These are phyloP conservation scores for Acanthamoeba culbertsoni DNA, from an alignment of 208 protist species.

Conservation along the genomic window DNA sequence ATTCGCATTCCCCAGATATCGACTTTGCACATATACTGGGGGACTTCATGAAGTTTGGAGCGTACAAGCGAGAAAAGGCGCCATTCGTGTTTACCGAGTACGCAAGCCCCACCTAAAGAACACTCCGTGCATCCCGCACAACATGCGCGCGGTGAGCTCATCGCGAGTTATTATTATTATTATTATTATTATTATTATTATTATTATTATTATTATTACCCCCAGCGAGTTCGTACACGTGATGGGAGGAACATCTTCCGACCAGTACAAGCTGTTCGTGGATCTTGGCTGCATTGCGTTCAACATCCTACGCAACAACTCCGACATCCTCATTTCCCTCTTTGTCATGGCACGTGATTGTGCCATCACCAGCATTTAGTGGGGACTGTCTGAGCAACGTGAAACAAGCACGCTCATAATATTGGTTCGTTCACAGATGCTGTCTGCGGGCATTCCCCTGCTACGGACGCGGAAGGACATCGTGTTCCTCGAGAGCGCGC, in stretches of 20 bases:
- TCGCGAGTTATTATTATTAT: too few species aligned
- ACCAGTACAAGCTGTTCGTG: constrained; percentile 63
- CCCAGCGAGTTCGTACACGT: constrained; percentile 52
- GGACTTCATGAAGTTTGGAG: constrained; percentile 77
- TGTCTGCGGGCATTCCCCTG: constrained; percentile 81
- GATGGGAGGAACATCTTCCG: neutral
- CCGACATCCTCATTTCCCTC: constrained; percentile 83
- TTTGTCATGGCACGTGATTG: constrained; percentile 72
- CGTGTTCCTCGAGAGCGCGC: constrained; percentile 52
- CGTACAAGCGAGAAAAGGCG: constrained; percentile 74
- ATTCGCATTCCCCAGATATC: neutral
- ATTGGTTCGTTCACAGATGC: constrained; percentile 69
- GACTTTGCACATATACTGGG: constrained; percentile 91
- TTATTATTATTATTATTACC: too few species aligned
- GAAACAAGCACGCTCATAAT: neutral
- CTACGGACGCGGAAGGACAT: constrained; percentile 68
- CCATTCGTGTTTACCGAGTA: constrained; percentile 88
- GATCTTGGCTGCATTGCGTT: constrained; percentile 77
- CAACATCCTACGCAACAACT: constrained; percentile 79
- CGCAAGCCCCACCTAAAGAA: constrained; percentile 78
- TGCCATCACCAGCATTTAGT: too few species aligned
- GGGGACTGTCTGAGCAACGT: too few species aligned
- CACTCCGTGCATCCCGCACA: too few species aligned
- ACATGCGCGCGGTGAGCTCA: too few species aligned
- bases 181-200: too few species aligned